These are phyloP conservation scores for Oryza officinalis DNA, from an alignment of 176 grass and related monocot genomes.

Conservation along the genomic window DNA sequence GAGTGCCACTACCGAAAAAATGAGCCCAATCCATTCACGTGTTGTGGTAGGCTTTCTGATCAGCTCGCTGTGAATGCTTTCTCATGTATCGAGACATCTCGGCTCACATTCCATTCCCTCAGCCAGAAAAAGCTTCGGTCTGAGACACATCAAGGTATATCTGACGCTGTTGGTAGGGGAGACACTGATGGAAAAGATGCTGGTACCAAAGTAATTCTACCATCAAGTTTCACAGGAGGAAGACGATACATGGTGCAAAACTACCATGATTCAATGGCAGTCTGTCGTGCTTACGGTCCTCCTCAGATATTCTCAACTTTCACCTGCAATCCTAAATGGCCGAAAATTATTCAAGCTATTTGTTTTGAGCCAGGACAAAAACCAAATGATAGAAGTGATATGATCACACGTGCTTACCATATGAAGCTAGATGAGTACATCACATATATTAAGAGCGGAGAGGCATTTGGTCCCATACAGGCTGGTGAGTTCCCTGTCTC, in stretches of 20 bases:
- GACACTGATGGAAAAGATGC: not conserved
- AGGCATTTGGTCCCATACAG: too few species aligned
- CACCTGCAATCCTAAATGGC: constrained; percentile 4
- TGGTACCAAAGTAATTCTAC: not conserved
- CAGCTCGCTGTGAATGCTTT: not conserved
- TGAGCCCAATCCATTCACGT: not conserved
- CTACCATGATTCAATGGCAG: constrained; percentile 18
- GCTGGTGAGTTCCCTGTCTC: too few species aligned
- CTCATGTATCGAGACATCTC: not conserved
- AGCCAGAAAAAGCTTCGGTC: not conserved
- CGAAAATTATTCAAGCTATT: not conserved
- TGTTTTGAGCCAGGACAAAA: not conserved
- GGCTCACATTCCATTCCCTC: not conserved
- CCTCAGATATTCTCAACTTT: not conserved
- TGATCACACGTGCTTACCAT: not conserved
- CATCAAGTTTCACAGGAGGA: not conserved
- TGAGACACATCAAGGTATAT: not conserved
- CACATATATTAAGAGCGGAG: too few species aligned
- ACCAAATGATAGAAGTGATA: not conserved
- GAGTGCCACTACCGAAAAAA: not conserved
- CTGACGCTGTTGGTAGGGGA: not conserved
- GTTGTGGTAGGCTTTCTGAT: not conserved
- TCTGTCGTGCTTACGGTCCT: not conserved
- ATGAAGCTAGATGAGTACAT: not conserved
- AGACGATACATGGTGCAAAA: constrained; percentile 14